Conservation (phyloP, 163 green algal species). For the Coccomyxa subellipsoidea region DNA sequence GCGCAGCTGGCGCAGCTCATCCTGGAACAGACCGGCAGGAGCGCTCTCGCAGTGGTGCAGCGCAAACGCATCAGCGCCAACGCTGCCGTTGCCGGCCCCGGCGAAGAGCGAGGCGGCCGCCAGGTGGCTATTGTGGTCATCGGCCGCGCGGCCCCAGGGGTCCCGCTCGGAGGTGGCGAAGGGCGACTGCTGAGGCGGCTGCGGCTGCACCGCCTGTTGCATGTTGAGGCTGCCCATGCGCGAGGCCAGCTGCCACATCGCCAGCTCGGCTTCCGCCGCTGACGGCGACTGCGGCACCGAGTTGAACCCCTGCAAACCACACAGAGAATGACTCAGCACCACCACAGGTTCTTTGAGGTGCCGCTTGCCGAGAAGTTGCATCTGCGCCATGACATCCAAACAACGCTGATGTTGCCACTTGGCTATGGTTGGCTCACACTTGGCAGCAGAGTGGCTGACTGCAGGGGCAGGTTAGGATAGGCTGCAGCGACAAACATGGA, state of each 20-base stretch:
- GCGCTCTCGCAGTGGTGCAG: slow-evolving; percentile 4
- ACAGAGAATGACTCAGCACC: neutral
- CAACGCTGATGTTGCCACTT: neutral
- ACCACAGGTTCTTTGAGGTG: neutral
- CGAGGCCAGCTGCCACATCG: neutral
- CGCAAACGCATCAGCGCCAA: no score
- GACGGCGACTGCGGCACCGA: neutral
- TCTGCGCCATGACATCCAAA: neutral
- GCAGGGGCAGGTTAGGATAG: no score
- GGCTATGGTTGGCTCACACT: no score
- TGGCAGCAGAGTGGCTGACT: no score
- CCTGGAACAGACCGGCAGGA: neutral
- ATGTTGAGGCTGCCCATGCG: neutral
- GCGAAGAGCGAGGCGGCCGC: neutral
- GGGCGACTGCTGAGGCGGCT: neutral
- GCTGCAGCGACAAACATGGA: no score
- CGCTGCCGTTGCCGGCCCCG: neutral
- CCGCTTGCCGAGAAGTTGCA: neutral
- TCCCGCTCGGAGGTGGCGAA: neutral
- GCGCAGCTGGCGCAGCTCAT: neutral
- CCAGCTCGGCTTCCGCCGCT: neutral
- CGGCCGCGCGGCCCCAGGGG: neutral
- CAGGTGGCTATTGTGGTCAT: no score
- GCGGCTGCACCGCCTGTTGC: neutral
- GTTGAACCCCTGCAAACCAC: neutral